These are phyloP conservation scores for Pyrenochaeta sp. DNA, from an alignment of 2,329 filamentous ascomycete species.

Conservation along the genomic window DNA sequence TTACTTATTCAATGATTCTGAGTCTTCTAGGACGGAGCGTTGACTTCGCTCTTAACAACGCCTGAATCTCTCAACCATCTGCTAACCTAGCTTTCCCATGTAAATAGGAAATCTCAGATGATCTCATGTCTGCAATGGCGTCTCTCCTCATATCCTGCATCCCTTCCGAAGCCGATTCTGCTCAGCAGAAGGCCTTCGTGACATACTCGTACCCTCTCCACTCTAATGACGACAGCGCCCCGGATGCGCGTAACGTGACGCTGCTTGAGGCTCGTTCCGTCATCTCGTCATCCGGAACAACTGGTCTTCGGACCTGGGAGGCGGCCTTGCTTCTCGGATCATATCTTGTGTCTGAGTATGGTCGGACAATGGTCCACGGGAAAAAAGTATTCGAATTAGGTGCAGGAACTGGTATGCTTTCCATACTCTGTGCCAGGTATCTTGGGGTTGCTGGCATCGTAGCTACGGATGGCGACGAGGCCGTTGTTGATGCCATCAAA, in stretches of 20 bases:
- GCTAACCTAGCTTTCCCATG: conserved; percentile 34
- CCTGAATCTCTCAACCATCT: conserved; percentile 7
- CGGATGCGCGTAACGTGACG: conserved; percentile 59
- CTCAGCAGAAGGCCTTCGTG: conserved; percentile 77
- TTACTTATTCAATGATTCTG: neutral
- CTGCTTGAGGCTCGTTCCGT: conserved; percentile 74
- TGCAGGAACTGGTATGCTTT: conserved; percentile 78
- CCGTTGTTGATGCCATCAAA: conserved; percentile 72
- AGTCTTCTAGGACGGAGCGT: neutral
- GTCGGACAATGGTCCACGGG: conserved; percentile 58
- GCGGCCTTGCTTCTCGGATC: conserved; percentile 77
- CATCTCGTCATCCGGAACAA: conserved; percentile 75
- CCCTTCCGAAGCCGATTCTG: conserved; percentile 70
- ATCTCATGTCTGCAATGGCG: conserved; percentile 75
- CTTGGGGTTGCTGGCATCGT: conserved; percentile 68
- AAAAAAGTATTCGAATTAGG: conserved; percentile 76
- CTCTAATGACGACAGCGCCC: conserved; percentile 20
- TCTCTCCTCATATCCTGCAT: conserved; percentile 69
- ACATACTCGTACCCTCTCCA: conserved; percentile 65
- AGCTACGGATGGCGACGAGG: conserved; percentile 77
- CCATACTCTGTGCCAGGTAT: conserved; percentile 75
- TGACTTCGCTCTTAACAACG: neutral
- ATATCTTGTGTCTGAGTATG: conserved; percentile 63
- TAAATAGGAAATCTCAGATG: conserved; percentile 80
- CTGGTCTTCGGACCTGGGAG: conserved; percentile 83